phyloP scores from a whole-genome alignment of 1,139 yeast genomes.

The Geotrichum carabidarum region DNA sequence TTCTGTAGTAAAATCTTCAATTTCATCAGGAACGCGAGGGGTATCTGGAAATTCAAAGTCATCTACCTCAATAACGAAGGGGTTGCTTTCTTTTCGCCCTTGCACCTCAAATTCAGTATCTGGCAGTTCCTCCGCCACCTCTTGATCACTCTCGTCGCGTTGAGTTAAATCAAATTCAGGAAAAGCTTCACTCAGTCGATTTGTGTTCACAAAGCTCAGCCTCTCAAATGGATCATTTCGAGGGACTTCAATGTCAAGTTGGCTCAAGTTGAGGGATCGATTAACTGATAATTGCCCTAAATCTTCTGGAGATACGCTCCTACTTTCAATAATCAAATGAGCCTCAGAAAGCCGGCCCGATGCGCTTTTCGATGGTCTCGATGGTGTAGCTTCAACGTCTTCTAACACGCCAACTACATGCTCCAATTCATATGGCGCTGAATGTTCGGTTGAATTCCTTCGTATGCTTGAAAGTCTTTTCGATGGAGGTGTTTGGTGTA shows the following conservation, averaged over 20 bases:
- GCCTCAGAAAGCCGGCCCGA: not conserved
- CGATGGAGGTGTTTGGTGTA: no score
- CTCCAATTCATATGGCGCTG: no score
- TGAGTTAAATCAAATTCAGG: slow-evolving; percentile 19
- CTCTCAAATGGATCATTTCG: slow-evolving; percentile 7
- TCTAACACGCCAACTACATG: not conserved
- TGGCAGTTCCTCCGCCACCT: not conserved
- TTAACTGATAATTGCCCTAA: not conserved
- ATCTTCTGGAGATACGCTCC: not conserved
- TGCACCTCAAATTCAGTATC: not conserved
- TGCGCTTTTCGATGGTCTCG: not conserved
- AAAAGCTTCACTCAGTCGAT: slow-evolving; percentile 18
- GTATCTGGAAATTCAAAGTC: slow-evolving; percentile 9
- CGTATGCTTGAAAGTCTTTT: no score
- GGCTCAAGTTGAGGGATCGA: slow-evolving; percentile 5
- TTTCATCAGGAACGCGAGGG: slow-evolving; percentile 9
- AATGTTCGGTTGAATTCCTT: no score
- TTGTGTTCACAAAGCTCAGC: slow-evolving; percentile 7
- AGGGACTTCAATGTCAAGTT: slow-evolving; percentile 6
- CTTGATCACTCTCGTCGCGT: slow-evolving; percentile 1
- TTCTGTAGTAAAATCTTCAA: not conserved
- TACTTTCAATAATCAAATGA: not conserved
- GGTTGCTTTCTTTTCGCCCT: slow-evolving; percentile 13
- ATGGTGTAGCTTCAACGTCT: not conserved
- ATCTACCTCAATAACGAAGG: slow-evolving; percentile 18